Evolutionary conservation across 2,329 filamentous ascomycete genomes (phyloP).

Genomic region (Fusarium sublunatum): DNA sequence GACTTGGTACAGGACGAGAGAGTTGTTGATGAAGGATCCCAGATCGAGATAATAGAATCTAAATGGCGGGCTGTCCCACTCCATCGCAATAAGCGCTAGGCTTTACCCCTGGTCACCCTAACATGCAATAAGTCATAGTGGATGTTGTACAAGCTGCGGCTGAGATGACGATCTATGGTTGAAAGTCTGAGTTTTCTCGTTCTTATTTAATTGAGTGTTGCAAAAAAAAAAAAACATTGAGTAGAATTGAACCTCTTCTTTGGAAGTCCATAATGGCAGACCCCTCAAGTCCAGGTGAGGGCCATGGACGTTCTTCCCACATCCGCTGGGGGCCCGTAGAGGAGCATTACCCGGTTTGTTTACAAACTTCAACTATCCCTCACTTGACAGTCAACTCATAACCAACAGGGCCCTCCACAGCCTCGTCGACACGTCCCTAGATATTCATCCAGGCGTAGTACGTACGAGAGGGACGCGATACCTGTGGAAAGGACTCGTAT

Average conservation of each 20-base stretch:
- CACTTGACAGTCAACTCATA: conserved; percentile 9
- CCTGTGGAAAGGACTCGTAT: not conserved
- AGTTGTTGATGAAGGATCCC: not conserved
- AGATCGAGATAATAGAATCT: no score
- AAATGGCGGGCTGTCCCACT: not conserved
- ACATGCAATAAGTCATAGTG: not conserved
- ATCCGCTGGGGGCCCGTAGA: conserved; percentile 37
- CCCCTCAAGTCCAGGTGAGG: conserved; percentile 14
- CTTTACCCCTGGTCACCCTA: conserved; percentile 1
- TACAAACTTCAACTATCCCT: not conserved
- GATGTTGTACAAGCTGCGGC: conserved; percentile 12
- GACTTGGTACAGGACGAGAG: not conserved
- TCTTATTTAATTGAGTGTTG: not conserved
- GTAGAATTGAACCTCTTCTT: not conserved
- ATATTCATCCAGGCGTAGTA: conserved; percentile 15
- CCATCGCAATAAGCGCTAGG: conserved; percentile 14
- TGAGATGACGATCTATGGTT: not conserved
- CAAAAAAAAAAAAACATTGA: not conserved
- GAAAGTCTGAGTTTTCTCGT: not conserved
- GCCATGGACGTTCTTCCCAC: conserved; percentile 20
- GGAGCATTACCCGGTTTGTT: conserved; percentile 36
- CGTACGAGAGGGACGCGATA: conserved; percentile 15
- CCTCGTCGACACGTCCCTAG: conserved; percentile 12
- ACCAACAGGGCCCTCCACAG: conserved; percentile 15
- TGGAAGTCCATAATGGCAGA: conserved; percentile 19